phyloP scores from a whole-genome alignment of 805 yeast species.

The Metschnikowia sp. region DNA sequence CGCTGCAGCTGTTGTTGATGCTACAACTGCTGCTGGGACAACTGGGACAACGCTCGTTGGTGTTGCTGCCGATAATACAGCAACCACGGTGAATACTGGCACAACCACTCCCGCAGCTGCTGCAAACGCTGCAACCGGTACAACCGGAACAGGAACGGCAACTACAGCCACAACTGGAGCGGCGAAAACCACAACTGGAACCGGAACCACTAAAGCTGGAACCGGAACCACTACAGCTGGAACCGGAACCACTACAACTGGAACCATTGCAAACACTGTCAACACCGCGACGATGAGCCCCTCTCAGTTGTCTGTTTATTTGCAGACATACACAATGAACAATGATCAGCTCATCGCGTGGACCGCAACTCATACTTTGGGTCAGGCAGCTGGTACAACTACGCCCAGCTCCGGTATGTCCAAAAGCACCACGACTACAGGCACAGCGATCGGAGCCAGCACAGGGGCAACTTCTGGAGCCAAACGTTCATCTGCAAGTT shows the following conservation, averaged over 20 bases:
- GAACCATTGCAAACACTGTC: conserved; percentile 12
- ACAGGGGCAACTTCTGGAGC: not conserved
- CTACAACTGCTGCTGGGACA: conserved; percentile 16
- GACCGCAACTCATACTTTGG: conserved; percentile 17
- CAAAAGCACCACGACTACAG: not conserved
- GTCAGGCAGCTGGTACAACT: conserved; percentile 8
- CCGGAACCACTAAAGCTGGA: conserved; percentile 18
- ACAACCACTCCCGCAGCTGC: conserved; percentile 3
- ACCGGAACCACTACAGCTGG: conserved; percentile 10
- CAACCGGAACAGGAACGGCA: conserved; percentile 13
- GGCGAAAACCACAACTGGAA: conserved; percentile 11
- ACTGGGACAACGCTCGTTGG: conserved; percentile 17
- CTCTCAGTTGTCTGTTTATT: conserved; percentile 12
- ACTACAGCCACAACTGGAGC: conserved; percentile 8
- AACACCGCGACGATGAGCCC: conserved; percentile 17
- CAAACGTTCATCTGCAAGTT: not conserved
- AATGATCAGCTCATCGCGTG: conserved; percentile 16
- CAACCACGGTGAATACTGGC: conserved; percentile 13
- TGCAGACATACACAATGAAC: conserved; percentile 16
- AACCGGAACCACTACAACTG: conserved; percentile 17
- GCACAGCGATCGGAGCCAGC: not conserved
- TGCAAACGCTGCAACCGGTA: conserved; percentile 6
- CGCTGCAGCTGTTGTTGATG: conserved; percentile 12
- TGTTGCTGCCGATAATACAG: conserved; percentile 17
- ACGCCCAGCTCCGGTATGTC: conserved; percentile 14